phyloP scores from a whole-genome alignment of 2,329 filamentous ascomycete genomes.

The Trichoderma harzianum region DNA sequence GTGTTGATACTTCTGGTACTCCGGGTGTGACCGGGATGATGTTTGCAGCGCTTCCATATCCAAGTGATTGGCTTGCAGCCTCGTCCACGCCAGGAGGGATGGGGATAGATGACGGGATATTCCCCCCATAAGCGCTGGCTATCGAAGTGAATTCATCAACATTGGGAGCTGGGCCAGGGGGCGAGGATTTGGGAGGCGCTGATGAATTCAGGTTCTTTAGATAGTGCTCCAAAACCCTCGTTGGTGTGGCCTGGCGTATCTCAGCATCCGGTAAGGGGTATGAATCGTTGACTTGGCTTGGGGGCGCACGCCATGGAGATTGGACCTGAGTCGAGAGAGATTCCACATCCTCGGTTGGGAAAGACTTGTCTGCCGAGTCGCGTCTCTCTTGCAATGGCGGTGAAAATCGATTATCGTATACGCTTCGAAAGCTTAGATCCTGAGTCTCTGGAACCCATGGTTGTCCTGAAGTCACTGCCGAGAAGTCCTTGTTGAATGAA shows the following conservation, averaged over 20 bases:
- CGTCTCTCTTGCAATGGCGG: conserved; percentile 24
- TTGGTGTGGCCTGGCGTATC: conserved; percentile 41
- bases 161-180: conserved; percentile 9
- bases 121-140: background rate
- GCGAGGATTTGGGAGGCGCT: conserved; percentile 24
- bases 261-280: conserved; percentile 39
- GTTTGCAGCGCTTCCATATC: conserved; percentile 7
- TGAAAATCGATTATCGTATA: conserved; percentile 43
- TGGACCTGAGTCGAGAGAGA: background rate
- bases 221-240: conserved; percentile 48
- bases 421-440: conserved; percentile 45
- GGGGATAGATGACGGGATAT: conserved; percentile 29
- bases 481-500: conserved; percentile 19
- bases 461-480: conserved; percentile 21
- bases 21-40: conserved; percentile 29
- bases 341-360: background rate
- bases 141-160: background rate
- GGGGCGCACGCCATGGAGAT: conserved; percentile 41
- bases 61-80: conserved; percentile 5
- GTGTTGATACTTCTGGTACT: background rate
- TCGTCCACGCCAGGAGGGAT: conserved; percentile 18
- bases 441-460: conserved; percentile 33
- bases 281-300: conserved; percentile 55
- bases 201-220: conserved; percentile 28
- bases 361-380: background rate